phyloP scores from a whole-genome alignment of 805 yeast genomes.

The Spathaspora girioi region DNA sequence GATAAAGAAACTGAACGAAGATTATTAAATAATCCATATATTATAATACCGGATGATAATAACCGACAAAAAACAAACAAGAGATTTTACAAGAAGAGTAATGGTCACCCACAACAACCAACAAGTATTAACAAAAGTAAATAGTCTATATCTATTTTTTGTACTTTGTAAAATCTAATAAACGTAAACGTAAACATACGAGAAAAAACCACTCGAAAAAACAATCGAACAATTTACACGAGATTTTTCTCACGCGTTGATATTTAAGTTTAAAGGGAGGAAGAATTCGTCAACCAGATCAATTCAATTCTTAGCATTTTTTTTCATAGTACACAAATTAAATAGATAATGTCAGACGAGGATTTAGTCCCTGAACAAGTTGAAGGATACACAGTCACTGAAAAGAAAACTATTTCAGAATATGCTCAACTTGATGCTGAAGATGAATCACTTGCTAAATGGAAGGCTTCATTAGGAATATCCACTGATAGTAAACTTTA shows the following conservation, averaged over 20 bases:
- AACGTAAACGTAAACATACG: too few species aligned
- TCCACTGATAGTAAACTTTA: constrained; percentile 49
- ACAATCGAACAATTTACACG: too few species aligned
- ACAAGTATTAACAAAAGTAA: background rate
- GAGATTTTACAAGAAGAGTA: background rate
- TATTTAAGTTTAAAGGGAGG: background rate
- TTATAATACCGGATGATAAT: constrained; percentile 21
- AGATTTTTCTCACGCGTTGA: background rate
- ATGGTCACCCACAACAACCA: background rate
- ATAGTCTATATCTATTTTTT: too few species aligned
- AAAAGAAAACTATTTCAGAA: constrained; percentile 78
- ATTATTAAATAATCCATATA: constrained; percentile 25
- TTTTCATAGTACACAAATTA: background rate
- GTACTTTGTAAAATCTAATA: background rate
- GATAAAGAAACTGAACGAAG: constrained; percentile 25
- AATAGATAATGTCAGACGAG: constrained; percentile 29
- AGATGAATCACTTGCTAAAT: constrained; percentile 84
- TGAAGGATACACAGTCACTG: constrained; percentile 61
- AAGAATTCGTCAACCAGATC: background rate
- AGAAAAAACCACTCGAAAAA: background rate
- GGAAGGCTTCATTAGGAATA: constrained; percentile 88
- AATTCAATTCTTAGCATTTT: background rate
- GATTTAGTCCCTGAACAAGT: constrained; percentile 61
- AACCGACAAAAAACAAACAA: background rate
- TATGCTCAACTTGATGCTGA: constrained; percentile 81